phyloP scores from a whole-genome alignment of 345 rosid genomes.

The Aegle marmelos region DNA sequence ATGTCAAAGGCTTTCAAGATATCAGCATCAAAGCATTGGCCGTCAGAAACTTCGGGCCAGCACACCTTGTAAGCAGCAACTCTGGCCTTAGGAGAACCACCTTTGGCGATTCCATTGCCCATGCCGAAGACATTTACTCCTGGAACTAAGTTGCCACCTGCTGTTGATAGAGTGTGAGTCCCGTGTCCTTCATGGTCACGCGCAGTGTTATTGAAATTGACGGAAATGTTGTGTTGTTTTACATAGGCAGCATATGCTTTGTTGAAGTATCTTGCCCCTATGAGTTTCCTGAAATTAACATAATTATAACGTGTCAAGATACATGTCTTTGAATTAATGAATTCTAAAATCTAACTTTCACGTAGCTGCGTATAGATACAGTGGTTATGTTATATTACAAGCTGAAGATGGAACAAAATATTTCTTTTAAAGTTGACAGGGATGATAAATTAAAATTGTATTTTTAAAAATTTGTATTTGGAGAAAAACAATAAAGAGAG shows the following conservation, averaged over 20 bases:
- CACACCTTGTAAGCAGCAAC: conserved; percentile 64
- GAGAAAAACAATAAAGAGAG: too few relatives aligned
- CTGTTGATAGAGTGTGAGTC: conserved; percentile 52
- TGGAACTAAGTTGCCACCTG: conserved; percentile 37
- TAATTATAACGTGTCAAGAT: too few relatives aligned
- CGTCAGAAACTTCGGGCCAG: conserved; percentile 26
- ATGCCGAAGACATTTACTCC: conserved; percentile 29
- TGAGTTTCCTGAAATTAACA: conserved; percentile 44
- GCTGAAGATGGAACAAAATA: too few relatives aligned
- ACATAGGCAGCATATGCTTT: conserved; percentile 27
- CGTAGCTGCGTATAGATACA: too few relatives aligned
- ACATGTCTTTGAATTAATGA: too few relatives aligned
- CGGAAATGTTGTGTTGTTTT: not conserved
- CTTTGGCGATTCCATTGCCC: conserved; percentile 44
- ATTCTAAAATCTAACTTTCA: too few relatives aligned
- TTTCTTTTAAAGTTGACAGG: too few relatives aligned
- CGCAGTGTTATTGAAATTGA: not conserved
- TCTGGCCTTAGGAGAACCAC: conserved; percentile 57
- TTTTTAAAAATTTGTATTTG: too few relatives aligned
- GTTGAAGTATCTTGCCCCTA: conserved; percentile 56
- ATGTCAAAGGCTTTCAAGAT: conserved; percentile 41
- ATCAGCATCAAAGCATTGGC: conserved; percentile 46
- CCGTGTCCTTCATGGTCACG: conserved; percentile 55
- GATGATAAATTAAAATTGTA: too few relatives aligned
- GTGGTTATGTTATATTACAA: too few relatives aligned